Evolutionary conservation across 768 basidiomycete genomes (phyloP), one percentile per base, ranked within the genome.

Genomic region (Naematelia encephala): DNA sequence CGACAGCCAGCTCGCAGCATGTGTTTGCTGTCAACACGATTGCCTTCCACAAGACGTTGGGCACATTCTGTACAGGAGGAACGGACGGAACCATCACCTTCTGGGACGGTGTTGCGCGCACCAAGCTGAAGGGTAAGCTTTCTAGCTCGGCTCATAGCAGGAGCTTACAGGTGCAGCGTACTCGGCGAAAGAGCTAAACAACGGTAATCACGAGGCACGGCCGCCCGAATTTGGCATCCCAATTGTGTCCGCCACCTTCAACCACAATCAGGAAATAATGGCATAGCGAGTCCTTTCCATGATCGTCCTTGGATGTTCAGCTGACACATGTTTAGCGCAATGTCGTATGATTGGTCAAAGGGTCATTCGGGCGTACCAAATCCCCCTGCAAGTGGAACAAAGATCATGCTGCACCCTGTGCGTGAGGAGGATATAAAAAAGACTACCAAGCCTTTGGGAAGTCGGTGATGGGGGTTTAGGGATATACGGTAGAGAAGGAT

Each of bases 331-430:
- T 30, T n/a, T 23, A 76, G 75, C 66, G 87, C 91, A 0, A 78
- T 94, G 22, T 91, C 90, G 12, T 94, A 94, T 64, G 91, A 94
- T 71, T 94, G 91, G 91, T 88, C 87, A 14, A 91, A 91, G 73
- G 90, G 91, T 5, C 88, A 91, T 74, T 85, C 86, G 12, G 91
- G 91, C 21, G 90, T 87, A 82, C 87, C 87, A 3, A 81, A 83
- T 1, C 80, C 80, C 1, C 43, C 52, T 4, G 39, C 52, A 29
- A 76, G 73, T 50, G 65, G 66, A 12, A 80, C 79, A 34, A 77
- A 79, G 60, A 75, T 81, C 48, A 79, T 80, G 76, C 61, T 81
- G 26, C 81, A 80, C 66, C 65, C 77, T 16, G 77, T 79, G 56
- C 77, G 78, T 63, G 74, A 76, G 22, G 80, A 81, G 16, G 80